A percentile compares a stretch with the other conserved stretches of the same genome.
Evolutionary conservation across 768 basidiomycete species (phyloP).

Genomic region (Cystofilobasidium capitatum): DNA sequence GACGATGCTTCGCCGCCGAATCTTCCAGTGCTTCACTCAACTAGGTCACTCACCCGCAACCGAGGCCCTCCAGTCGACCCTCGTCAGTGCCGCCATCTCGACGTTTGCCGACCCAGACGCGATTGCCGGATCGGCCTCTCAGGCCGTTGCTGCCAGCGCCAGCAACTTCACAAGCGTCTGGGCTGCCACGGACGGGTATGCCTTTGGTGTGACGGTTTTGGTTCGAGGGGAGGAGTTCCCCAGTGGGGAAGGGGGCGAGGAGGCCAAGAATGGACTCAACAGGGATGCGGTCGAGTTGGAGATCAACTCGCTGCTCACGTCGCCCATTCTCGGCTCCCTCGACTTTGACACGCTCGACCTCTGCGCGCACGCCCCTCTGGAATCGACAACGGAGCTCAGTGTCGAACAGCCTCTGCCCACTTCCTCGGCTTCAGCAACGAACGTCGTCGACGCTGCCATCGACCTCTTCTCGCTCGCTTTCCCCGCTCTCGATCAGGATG

Average conservation of each 20-base stretch:
- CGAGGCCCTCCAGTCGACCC: constrained; percentile 66
- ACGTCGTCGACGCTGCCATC: constrained; percentile 81
- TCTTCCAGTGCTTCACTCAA: constrained; percentile 79
- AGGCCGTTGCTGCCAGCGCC: constrained; percentile 78
- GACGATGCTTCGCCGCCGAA: constrained; percentile 67
- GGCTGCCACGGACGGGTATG: constrained; percentile 80
- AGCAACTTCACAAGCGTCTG: constrained; percentile 78
- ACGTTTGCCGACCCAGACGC: constrained; percentile 81
- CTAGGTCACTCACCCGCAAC: constrained; percentile 70
- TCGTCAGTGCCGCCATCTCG: constrained; percentile 70
- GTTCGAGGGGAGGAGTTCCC: constrained; percentile 27
- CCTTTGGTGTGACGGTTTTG: constrained; percentile 73
- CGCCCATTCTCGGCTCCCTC: constrained; percentile 68
- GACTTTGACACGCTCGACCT: constrained; percentile 76
- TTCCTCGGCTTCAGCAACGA: constrained; percentile 68
- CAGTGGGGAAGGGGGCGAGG: constrained; percentile 69
- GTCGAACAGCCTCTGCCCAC: constrained; percentile 41
- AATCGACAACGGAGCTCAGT: constrained; percentile 28
- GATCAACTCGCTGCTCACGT: constrained; percentile 64
- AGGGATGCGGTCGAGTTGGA: constrained; percentile 70
- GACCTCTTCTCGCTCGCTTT: constrained; percentile 71
- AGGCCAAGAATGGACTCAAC: constrained; percentile 62
- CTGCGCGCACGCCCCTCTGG: constrained; percentile 42
- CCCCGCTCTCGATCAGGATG: constrained; percentile 59
- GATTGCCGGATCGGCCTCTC: constrained; percentile 70